Evolutionary conservation across 2,329 filamentous ascomycete species (phyloP).

Genomic region (Daldinia sp.): DNA sequence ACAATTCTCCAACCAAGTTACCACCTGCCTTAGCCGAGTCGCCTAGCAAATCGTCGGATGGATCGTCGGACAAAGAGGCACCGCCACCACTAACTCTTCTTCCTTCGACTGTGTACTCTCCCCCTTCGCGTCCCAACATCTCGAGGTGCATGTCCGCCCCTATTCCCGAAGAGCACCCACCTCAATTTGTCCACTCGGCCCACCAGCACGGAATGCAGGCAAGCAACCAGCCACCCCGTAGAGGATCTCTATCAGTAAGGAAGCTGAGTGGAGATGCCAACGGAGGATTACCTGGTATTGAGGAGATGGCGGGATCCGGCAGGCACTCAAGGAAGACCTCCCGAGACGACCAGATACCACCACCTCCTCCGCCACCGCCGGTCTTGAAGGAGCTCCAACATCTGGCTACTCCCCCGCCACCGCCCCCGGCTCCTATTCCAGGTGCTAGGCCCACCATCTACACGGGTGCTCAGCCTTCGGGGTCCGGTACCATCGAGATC

Average conservation of each 20-base stretch:
- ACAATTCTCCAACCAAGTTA: constrained; percentile 49
- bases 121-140: constrained; percentile 62
- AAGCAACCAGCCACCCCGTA: constrained; percentile 44
- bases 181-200: constrained; percentile 57
- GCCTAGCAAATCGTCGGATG: constrained; percentile 43
- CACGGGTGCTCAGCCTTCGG: constrained; percentile 59
- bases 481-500: constrained; percentile 69
- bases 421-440: constrained; percentile 70
- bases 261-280: constrained; percentile 55
- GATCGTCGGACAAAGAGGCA: constrained; percentile 47
- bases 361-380: constrained; percentile 64
- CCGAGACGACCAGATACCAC: constrained; percentile 63
- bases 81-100: constrained; percentile 60
- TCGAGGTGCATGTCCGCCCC: constrained; percentile 73
- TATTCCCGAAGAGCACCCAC: constrained; percentile 60
- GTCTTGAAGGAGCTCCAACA: constrained; percentile 73
- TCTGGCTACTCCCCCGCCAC: constrained; percentile 70
- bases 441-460: constrained; percentile 57
- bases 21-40: constrained; percentile 33
- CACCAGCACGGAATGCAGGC: constrained; percentile 51
- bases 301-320: constrained; percentile 58
- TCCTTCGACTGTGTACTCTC: constrained; percentile 71
- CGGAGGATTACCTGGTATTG: constrained; percentile 60
- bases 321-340: constrained; percentile 59
- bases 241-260: constrained; percentile 51